Percentiles rank a stretch among this genome's conserved stretches.
phyloP scores from a whole-genome alignment of 129 eudicot genomes.

The Sambucus nigra region DNA sequence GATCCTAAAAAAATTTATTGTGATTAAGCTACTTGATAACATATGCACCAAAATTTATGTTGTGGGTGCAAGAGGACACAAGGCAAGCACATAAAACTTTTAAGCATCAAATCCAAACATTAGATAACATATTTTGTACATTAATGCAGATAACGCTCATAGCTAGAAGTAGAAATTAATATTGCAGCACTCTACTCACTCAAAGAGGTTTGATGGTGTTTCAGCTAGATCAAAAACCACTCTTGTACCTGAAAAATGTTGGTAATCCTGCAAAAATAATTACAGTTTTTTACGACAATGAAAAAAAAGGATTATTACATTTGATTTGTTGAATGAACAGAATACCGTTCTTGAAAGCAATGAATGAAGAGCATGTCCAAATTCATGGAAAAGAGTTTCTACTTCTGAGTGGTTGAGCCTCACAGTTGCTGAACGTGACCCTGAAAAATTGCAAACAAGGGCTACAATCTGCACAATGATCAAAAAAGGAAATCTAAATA shows the following conservation, averaged over 20 bases:
- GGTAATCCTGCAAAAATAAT: constrained; percentile 63
- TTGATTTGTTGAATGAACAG: background rate
- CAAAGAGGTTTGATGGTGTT: constrained; percentile 89
- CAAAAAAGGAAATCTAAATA: background rate
- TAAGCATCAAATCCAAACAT: too few species aligned
- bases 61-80: too few species aligned
- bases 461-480: constrained; percentile 63
- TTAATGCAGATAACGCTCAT: too few species aligned
- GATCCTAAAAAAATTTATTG: too few species aligned
- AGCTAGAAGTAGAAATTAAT: background rate
- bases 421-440: constrained; percentile 29
- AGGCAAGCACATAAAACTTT: too few species aligned
- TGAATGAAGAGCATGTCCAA: constrained; percentile 97
- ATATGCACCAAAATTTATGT: too few species aligned
- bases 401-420: constrained; percentile 85
- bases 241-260: constrained; percentile 95
- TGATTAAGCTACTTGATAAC: too few species aligned
- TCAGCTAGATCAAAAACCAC: constrained; percentile 91
- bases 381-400: constrained; percentile 92
- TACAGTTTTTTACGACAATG: background rate
- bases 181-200: constrained; percentile 45
- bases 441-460: constrained; percentile 84
- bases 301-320: constrained; percentile 3
- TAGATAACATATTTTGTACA: too few species aligned
- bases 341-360: constrained; percentile 90